Evolutionary conservation across 2,329 filamentous ascomycete genomes (phyloP).

Genomic region (Clarireedia paspali): DNA sequence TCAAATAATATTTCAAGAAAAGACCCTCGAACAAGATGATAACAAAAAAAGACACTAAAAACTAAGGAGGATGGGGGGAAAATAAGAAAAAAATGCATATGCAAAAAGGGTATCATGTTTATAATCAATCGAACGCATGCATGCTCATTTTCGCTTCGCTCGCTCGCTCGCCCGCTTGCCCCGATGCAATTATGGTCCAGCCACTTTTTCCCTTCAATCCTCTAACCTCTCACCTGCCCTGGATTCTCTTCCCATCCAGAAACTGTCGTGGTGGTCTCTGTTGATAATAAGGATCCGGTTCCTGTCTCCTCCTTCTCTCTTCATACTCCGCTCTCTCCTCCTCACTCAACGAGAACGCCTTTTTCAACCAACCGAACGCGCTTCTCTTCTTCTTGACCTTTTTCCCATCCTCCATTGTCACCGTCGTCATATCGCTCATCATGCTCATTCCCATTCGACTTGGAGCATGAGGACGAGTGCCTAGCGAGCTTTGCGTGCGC

Average conservation of each 20-base stretch:
- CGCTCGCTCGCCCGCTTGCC: too few species aligned
- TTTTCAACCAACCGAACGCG: slow-evolving; percentile 61
- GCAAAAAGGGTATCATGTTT: too few species aligned
- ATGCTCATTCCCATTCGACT: slow-evolving; percentile 38
- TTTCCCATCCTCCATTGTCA: slow-evolving; percentile 30
- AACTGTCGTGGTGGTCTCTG: slow-evolving; percentile 13
- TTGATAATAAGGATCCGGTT: slow-evolving; percentile 14
- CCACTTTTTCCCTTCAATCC: too few species aligned
- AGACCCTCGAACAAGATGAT: too few species aligned
- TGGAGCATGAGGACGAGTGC: slow-evolving; percentile 23
- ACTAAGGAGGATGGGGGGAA: too few species aligned
- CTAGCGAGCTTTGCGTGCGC: slow-evolving; percentile 14
- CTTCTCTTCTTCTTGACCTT: slow-evolving; percentile 59
- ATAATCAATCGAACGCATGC: too few species aligned
- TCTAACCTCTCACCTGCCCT: not conserved
- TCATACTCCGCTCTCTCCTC: slow-evolving; percentile 55
- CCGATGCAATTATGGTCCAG: too few species aligned
- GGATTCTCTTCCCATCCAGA: slow-evolving; percentile 22
- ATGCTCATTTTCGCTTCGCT: too few species aligned
- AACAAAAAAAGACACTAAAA: too few species aligned
- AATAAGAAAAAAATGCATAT: too few species aligned
- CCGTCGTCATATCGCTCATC: slow-evolving; percentile 42
- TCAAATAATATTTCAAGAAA: too few species aligned
- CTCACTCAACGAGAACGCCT: slow-evolving; percentile 58
- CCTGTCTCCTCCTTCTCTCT: slow-evolving; percentile 35